phyloP scores from a whole-genome alignment of 192 early-diverging fungal species.

The Gigaspora rosea region DNA sequence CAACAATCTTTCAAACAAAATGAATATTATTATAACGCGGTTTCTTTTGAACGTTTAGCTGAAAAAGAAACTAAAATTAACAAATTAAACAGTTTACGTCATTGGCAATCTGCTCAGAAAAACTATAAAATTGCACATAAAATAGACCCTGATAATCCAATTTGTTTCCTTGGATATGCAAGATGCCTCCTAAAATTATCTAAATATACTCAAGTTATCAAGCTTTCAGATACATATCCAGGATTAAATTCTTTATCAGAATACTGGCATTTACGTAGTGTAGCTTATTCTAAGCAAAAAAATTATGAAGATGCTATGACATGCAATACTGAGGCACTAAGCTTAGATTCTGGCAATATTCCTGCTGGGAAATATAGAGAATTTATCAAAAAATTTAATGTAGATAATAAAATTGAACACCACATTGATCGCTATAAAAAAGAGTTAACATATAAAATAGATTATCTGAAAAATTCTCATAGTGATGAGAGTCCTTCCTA shows the following conservation, averaged over 20 bases:
- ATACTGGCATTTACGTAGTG: not conserved
- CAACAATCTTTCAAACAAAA: no score
- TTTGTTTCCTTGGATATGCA: not conserved
- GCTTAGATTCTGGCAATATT: not conserved
- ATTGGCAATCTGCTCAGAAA: no score
- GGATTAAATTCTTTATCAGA: not conserved
- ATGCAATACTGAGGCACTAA: not conserved
- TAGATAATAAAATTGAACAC: not conserved
- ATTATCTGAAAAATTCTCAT: not conserved
- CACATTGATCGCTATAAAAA: not conserved
- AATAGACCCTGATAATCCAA: not conserved
- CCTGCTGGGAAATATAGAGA: not conserved
- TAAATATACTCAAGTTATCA: slow-evolving; percentile 4
- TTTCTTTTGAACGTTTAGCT: no score
- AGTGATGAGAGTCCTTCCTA: not conserved
- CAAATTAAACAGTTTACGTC: no score
- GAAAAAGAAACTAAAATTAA: no score
- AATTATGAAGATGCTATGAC: not conserved
- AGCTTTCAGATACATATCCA: not conserved
- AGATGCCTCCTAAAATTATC: slow-evolving; percentile 4
- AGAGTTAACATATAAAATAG: not conserved
- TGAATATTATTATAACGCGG: no score
- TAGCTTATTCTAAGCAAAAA: not conserved
- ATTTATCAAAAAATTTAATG: not conserved
- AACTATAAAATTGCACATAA: no score